Evolutionary conservation across 768 basidiomycete species (phyloP).

Genomic region (Mycena belliarum): DNA sequence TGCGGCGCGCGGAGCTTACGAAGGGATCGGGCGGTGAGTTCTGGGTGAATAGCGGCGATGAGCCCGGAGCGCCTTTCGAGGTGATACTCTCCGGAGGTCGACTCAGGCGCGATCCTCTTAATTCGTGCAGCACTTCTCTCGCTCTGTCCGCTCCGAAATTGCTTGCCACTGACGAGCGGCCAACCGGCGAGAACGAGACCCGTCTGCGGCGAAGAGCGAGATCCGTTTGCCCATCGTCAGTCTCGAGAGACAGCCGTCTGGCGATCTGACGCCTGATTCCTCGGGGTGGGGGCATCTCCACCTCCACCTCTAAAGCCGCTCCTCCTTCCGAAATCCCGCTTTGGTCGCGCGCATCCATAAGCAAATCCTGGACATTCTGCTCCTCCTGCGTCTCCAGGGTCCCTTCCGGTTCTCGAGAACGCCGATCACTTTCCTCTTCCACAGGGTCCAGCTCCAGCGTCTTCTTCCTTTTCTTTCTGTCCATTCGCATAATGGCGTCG

Average conservation of each 20-base stretch:
- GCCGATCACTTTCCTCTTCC: not conserved
- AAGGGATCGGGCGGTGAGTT: conserved; percentile 6
- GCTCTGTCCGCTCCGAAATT: not conserved
- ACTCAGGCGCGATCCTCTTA: conserved; percentile 1
- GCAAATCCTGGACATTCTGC: conserved; percentile 10
- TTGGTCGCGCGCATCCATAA: conserved; percentile 8
- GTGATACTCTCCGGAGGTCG: not conserved
- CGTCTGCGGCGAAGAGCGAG: not conserved
- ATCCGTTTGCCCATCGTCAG: conserved; percentile 8
- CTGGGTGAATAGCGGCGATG: conserved; percentile 2
- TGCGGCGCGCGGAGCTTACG: not conserved
- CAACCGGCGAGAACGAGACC: conserved; percentile 3
- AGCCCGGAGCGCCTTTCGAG: not conserved
- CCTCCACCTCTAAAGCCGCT: not conserved
- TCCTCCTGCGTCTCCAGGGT: conserved; percentile 11
- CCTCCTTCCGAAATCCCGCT: conserved; percentile 14
- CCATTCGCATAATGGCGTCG: conserved; percentile 5
- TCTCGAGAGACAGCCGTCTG: not conserved
- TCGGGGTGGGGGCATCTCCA: conserved; percentile 14
- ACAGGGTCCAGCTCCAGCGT: not conserved
- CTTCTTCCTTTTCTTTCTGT: conserved; percentile 2
- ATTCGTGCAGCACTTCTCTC: not conserved
- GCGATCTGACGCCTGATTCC: not conserved
- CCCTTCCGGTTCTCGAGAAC: not conserved
- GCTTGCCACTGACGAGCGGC: not conserved